phyloP scores from a whole-genome alignment of 257 asterid species.

The Fraxinus pennsylvanica region DNA sequence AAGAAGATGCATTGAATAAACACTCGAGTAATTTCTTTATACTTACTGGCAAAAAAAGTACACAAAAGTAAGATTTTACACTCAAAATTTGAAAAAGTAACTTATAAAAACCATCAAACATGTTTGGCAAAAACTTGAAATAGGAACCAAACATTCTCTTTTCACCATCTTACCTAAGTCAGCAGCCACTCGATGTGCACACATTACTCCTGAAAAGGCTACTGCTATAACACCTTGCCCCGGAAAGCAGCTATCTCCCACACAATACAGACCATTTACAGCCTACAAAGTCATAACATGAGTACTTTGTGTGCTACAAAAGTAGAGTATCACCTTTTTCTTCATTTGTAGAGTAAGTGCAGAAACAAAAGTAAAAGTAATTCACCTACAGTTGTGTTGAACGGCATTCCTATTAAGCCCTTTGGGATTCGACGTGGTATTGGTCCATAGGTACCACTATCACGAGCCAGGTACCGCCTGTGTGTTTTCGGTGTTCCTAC shows the following conservation, averaged over 20 bases:
- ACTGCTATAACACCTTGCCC: constrained; percentile 99
- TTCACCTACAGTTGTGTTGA: constrained; percentile 83
- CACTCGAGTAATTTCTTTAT: background rate
- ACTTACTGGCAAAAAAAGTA: background rate
- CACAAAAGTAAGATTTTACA: background rate
- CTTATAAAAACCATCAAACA: background rate
- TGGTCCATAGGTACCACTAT: constrained; percentile 96
- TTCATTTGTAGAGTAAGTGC: constrained; percentile 7
- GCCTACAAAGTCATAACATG: constrained; percentile 55
- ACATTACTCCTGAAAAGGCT: constrained; percentile 98
- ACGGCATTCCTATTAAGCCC: constrained; percentile 95
- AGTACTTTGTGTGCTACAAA: constrained; percentile 25
- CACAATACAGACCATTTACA: constrained; percentile 84
- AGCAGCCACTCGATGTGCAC: constrained; percentile 96
- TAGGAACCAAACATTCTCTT: background rate
- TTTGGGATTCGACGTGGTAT: constrained; percentile 83
- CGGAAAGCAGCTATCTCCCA: constrained; percentile 99
- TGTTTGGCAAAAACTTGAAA: background rate
- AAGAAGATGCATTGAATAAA: constrained; percentile 1
- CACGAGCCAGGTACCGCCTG: constrained; percentile 91
- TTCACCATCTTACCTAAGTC: constrained; percentile 65
- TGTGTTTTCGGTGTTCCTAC: constrained; percentile 99
- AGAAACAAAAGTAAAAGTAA: background rate
- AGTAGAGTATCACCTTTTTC: background rate
- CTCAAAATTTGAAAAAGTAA: background rate